These are phyloP conservation scores for Kwoniella europaea DNA, from an alignment of 768 basidiomycete species.

Conservation along the genomic window DNA sequence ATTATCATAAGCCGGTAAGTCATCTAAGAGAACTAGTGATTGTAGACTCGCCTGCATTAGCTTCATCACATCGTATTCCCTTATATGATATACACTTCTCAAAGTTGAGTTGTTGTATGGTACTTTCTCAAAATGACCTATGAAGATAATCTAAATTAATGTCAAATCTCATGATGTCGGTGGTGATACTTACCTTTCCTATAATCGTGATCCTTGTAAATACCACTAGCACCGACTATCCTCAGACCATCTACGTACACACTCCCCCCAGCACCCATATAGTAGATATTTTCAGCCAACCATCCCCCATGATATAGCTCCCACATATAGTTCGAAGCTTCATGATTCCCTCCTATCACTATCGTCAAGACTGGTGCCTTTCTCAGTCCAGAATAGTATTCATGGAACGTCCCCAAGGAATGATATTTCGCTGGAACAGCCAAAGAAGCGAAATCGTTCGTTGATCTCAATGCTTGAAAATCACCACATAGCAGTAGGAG, in stretches of 20 bases:
- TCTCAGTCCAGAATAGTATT: slow-evolving; percentile 82
- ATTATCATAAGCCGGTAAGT: not conserved
- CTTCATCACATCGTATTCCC: slow-evolving; percentile 80
- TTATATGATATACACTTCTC: slow-evolving; percentile 86
- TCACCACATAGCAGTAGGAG: slow-evolving; percentile 92
- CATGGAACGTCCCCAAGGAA: slow-evolving; percentile 77
- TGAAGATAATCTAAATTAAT: not conserved
- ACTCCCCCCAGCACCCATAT: slow-evolving; percentile 87
- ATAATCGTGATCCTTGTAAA: slow-evolving; percentile 81
- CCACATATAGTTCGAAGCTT: slow-evolving; percentile 95
- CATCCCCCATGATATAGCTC: slow-evolving; percentile 98
- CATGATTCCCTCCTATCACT: slow-evolving; percentile 97
- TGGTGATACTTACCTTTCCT: slow-evolving; percentile 61
- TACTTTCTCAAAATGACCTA: slow-evolving; percentile 75
- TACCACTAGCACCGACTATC: slow-evolving; percentile 89
- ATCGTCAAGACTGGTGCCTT: slow-evolving; percentile 86
- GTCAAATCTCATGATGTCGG: not conserved
- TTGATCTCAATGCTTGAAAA: slow-evolving; percentile 84
- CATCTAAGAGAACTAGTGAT: no score
- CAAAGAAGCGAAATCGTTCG: slow-evolving; percentile 83
- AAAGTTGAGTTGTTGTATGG: slow-evolving; percentile 77
- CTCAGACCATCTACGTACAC: slow-evolving; percentile 84
- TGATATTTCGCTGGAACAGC: slow-evolving; percentile 90
- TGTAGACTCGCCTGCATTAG: slow-evolving; percentile 65
- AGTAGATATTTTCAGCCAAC: slow-evolving; percentile 96